Conservation (phyloP, 225 moss, liverwort and hornwort genomes). For the Neckera pumila region DNA sequence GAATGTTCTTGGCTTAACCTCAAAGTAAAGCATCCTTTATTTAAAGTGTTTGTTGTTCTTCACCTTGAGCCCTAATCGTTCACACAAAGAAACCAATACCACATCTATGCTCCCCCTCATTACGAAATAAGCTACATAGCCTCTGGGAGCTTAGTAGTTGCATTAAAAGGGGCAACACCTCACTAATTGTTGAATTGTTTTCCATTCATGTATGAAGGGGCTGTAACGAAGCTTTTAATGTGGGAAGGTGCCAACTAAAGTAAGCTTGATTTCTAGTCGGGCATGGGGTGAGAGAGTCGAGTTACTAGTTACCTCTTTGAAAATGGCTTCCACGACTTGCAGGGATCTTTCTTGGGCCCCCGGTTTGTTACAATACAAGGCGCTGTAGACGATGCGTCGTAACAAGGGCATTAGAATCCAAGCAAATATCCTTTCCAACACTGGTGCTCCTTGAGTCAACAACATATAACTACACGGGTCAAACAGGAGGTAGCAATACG, state of each 20-base stretch:
- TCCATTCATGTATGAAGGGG: background rate
- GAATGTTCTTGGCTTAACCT: background rate
- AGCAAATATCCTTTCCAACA: constrained; percentile 45
- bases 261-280: background rate
- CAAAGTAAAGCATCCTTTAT: background rate
- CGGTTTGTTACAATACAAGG: constrained; percentile 61
- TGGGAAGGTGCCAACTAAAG: background rate
- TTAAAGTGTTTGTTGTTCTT: background rate
- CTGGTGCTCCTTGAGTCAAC: constrained; percentile 59
- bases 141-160: background rate
- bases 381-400: constrained; percentile 48
- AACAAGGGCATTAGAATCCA: constrained; percentile 76
- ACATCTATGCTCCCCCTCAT: no score
- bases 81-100: background rate
- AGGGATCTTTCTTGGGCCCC: constrained; percentile 63
- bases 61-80: background rate
- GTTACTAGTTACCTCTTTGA: constrained; percentile 46
- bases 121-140: background rate
- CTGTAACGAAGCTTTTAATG: background rate
- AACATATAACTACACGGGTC: constrained; percentile 50
- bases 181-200: background rate
- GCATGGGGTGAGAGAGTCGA: background rate
- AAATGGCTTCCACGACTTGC: constrained; percentile 61
- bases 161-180: no score
- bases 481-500: constrained; percentile 74